Evolutionary conservation across 768 basidiomycete species (phyloP).

Genomic region (Mycena floridula): DNA sequence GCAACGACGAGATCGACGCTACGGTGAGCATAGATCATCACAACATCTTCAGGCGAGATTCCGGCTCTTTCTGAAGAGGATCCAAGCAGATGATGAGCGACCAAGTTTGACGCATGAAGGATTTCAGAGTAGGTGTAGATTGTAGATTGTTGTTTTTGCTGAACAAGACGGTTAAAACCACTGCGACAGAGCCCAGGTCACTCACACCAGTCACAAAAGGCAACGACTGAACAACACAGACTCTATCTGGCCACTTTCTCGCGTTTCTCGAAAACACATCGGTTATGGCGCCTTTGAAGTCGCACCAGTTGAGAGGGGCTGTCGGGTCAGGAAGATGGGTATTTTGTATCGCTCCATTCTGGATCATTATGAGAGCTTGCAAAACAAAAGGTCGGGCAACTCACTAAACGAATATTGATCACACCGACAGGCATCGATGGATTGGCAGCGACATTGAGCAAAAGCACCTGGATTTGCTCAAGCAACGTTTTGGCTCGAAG

Average conservation of each 20-base stretch:
- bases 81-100: slow-evolving; percentile 87
- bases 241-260: slow-evolving; percentile 64
- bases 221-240: slow-evolving; percentile 91
- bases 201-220: too few species aligned
- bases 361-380: slow-evolving; percentile 68
- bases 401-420: too few species aligned
- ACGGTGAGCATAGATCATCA: slow-evolving; percentile 96
- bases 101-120: slow-evolving; percentile 77
- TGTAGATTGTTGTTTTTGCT: slow-evolving; percentile 48
- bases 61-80: too few species aligned
- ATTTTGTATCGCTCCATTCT: slow-evolving; percentile 56
- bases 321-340: slow-evolving; percentile 83
- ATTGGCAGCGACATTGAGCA: slow-evolving; percentile 64
- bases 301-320: slow-evolving; percentile 93
- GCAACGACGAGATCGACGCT: slow-evolving; percentile 96
- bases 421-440: slow-evolving; percentile 71
- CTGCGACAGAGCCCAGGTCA: too few species aligned
- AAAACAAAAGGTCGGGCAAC: too few species aligned
- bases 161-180: too few species aligned
- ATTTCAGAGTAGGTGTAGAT: slow-evolving; percentile 79
- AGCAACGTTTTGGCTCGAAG: slow-evolving; percentile 71
- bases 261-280: slow-evolving; percentile 93
- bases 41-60: slow-evolving; percentile 88
- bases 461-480: slow-evolving; percentile 77
- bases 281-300: slow-evolving; percentile 95